phyloP scores from a whole-genome alignment of 805 yeast species.

The Ogataea degrootiae region DNA sequence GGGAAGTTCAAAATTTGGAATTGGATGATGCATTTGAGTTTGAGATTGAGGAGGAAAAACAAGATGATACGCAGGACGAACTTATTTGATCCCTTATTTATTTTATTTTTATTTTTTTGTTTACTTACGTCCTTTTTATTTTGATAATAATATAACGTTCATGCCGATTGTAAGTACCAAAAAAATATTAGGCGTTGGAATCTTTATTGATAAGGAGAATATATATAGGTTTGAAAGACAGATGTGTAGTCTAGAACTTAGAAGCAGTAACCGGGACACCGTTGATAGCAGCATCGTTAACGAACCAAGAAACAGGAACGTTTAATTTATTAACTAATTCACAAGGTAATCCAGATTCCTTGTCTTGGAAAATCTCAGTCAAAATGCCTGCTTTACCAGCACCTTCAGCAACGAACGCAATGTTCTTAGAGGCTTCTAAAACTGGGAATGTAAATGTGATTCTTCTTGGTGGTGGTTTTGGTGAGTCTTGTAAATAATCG shows the following conservation, averaged over 20 bases:
- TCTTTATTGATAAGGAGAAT: too few species aligned
- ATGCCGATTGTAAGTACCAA: too few species aligned
- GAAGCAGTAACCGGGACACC: conserved; percentile 40
- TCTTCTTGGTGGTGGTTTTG: conserved; percentile 92
- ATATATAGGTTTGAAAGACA: too few species aligned
- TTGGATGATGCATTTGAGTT: conserved; percentile 23
- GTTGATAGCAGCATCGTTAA: conserved; percentile 68
- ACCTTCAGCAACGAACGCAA: conserved; percentile 89
- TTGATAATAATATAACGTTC: too few species aligned
- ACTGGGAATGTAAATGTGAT: conserved; percentile 84
- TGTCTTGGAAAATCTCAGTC: conserved; percentile 58
- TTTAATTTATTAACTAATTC: conserved; percentile 62
- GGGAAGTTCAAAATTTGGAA: conserved; percentile 28
- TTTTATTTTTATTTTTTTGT: not conserved
- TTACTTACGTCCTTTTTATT: too few species aligned
- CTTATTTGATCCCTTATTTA: not conserved
- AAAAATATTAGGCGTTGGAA: too few species aligned
- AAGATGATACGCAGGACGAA: not conserved
- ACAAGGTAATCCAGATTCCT: conserved; percentile 53
- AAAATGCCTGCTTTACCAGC: conserved; percentile 73
- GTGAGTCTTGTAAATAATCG: conserved; percentile 72
- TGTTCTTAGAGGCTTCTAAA: conserved; percentile 44
- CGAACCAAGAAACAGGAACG: conserved; percentile 74
- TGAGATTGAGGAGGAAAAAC: conserved; percentile 18
- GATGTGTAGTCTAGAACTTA: conserved; percentile 5